Evolutionary conservation across 1,284 basidiomycete species (phyloP).

Genomic region (Violaceomyces palustris): DNA sequence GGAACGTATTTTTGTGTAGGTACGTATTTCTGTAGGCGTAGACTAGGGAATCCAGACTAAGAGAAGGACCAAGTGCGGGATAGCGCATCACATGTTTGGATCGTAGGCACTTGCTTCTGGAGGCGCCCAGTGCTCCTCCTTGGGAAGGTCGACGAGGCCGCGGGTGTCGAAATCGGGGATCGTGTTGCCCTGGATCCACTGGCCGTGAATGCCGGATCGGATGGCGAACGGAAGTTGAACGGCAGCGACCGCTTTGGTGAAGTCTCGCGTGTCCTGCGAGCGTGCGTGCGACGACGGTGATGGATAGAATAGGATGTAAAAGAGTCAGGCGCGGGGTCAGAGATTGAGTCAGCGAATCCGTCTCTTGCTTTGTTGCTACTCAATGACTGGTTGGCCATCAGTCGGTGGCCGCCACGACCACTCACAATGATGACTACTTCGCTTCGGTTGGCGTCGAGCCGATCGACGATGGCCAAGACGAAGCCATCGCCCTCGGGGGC

Average conservation of each 20-base stretch:
- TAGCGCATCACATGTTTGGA: constrained; percentile 4
- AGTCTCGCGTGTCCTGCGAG: constrained; percentile 16
- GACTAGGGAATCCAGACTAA: too few species aligned
- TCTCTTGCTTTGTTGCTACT: too few species aligned
- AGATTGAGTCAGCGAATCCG: too few species aligned
- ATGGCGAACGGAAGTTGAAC: constrained; percentile 12
- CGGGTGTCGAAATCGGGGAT: constrained; percentile 12
- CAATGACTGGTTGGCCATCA: too few species aligned
- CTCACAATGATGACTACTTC: constrained; percentile 22
- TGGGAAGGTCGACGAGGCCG: constrained; percentile 8
- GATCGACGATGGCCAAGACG: constrained; percentile 17
- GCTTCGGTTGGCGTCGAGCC: constrained; percentile 15
- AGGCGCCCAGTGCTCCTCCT: constrained; percentile 10
- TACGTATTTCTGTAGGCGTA: too few species aligned
- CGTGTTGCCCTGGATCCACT: constrained; percentile 12
- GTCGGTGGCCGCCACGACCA: too few species aligned
- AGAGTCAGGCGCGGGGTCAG: too few species aligned
- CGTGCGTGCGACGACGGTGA: too few species aligned
- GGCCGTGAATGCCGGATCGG: constrained; percentile 11
- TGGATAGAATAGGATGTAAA: too few species aligned
- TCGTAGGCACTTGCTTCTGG: constrained; percentile 4
- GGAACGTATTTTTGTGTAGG: too few species aligned
- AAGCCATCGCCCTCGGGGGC: constrained; percentile 21
- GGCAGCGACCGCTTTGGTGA: constrained; percentile 8
- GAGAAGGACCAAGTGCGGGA: too few species aligned